Percentiles rank a stretch among this genome's conserved stretches.
Evolutionary conservation across 352 stramenopile species (phyloP).

Genomic region (Thraustochytrium striatum): DNA sequence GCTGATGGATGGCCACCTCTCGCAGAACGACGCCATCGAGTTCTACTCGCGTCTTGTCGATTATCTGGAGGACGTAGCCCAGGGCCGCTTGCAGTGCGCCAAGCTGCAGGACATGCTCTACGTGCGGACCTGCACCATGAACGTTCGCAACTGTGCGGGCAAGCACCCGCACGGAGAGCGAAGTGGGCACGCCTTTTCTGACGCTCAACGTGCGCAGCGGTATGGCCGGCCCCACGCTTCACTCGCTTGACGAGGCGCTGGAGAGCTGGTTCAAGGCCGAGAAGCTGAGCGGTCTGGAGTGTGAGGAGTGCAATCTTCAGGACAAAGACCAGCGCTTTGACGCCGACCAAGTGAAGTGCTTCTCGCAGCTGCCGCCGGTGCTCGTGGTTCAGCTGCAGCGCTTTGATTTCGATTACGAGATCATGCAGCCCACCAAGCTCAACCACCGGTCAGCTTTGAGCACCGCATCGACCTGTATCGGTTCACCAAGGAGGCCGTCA

Average conservation of each 20-base stretch:
- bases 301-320: constrained; percentile 94
- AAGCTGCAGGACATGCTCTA: constrained; percentile 49
- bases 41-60: constrained; percentile 99
- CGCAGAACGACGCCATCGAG: constrained; percentile 98
- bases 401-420: constrained; percentile 99
- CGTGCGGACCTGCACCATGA: constrained; percentile 37
- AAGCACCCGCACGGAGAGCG: constrained; percentile 46
- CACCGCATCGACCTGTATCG: constrained; percentile 40
- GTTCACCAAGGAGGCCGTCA: constrained; percentile 21
- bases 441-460: constrained; percentile 48
- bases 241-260: constrained; percentile 86
- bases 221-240: constrained; percentile 27
- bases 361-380: constrained; percentile 80
- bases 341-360: constrained; percentile 65
- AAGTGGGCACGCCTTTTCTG: constrained; percentile 47
- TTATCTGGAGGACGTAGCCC: constrained; percentile 90
- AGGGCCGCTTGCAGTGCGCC: constrained; percentile 59
- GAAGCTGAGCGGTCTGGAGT: constrained; percentile 97
- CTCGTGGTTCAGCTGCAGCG: constrained; percentile 97
- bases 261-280: constrained; percentile 94
- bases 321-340: constrained; percentile 88
- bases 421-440: constrained; percentile 98
- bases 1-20: constrained; percentile 85
- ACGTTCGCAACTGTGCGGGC: constrained; percentile 48
- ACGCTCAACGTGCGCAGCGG: constrained; percentile 76